These are phyloP conservation scores for Penstemon davidsonii DNA, from an alignment of 257 asterid genomes.

Conservation along the genomic window DNA sequence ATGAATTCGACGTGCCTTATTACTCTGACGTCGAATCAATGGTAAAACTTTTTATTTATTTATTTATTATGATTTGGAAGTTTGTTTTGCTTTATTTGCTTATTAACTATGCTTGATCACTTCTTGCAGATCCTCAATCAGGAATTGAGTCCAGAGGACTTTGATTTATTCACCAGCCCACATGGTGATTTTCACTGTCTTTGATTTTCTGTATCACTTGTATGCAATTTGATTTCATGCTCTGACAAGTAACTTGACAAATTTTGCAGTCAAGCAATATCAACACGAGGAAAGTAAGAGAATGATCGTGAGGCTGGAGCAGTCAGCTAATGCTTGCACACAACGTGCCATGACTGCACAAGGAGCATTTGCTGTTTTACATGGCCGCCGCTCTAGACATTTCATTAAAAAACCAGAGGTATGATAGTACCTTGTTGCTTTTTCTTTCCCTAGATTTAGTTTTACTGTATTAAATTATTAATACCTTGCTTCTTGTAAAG, in stretches of 20 bases:
- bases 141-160: slow-evolving; percentile 72
- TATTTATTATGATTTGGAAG: slow-evolving; percentile 19
- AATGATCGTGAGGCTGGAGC: slow-evolving; percentile 79
- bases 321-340: slow-evolving; percentile 53
- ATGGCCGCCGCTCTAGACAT: slow-evolving; percentile 51
- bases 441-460: no score
- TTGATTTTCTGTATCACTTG: slow-evolving; percentile 15
- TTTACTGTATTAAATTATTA: no score
- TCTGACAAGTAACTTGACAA: neutral
- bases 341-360: slow-evolving; percentile 56
- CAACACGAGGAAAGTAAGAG: slow-evolving; percentile 47
- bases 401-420: slow-evolving; percentile 78
- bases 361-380: slow-evolving; percentile 70
- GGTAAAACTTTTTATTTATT: slow-evolving; percentile 46
- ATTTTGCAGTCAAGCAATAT: slow-evolving; percentile 54
- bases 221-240: neutral
- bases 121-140: slow-evolving; percentile 72
- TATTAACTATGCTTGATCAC: slow-evolving; percentile 19
- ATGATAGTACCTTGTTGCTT: slow-evolving; percentile 1
- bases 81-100: slow-evolving; percentile 21
- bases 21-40: slow-evolving; percentile 81
- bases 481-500: no score
- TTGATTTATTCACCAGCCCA: slow-evolving; percentile 35
- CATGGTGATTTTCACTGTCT: slow-evolving; percentile 54
- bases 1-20: slow-evolving; percentile 60